A percentile compares a stretch with the other conserved stretches of the same genome.
phyloP scores from a whole-genome alignment of 228 moss, liverwort and hornwort species.

The Sphagnum magellanicum region DNA sequence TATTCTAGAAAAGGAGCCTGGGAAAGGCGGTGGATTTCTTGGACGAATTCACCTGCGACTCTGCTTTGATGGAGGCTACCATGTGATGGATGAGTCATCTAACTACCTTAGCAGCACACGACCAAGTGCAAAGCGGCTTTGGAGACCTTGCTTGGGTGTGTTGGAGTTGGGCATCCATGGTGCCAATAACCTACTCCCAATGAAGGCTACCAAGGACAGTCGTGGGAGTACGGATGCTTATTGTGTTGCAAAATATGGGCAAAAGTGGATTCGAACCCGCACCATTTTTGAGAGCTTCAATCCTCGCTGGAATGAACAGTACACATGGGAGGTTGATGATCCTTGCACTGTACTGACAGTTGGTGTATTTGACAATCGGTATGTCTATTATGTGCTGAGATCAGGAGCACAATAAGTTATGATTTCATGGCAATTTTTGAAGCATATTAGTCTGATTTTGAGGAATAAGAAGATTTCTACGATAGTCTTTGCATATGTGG shows the following conservation, averaged over 20 bases:
- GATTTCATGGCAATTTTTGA: background rate
- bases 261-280: slow-evolving; percentile 79
- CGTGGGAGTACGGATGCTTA: slow-evolving; percentile 64
- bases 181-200: slow-evolving; percentile 62
- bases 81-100: slow-evolving; percentile 81
- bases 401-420: background rate
- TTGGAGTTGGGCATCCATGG: slow-evolving; percentile 86
- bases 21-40: slow-evolving; percentile 54
- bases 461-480: too few species aligned
- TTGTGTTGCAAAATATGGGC: slow-evolving; percentile 84
- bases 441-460: background rate
- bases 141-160: slow-evolving; percentile 73
- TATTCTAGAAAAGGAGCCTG: slow-evolving; percentile 59
- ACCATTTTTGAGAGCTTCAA: slow-evolving; percentile 79
- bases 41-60: slow-evolving; percentile 71
- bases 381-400: background rate
- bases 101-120: slow-evolving; percentile 74
- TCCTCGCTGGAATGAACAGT: slow-evolving; percentile 92
- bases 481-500: too few species aligned
- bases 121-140: slow-evolving; percentile 71
- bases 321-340: slow-evolving; percentile 94
- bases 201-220: slow-evolving; percentile 62
- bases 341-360: slow-evolving; percentile 86
- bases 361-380: slow-evolving; percentile 88
- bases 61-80: slow-evolving; percentile 84